A percentile compares a stretch with the other conserved stretches of the same genome.
Conservation (phyloP, 78 protist genomes). For the Emiliania huxleyi region DNA sequence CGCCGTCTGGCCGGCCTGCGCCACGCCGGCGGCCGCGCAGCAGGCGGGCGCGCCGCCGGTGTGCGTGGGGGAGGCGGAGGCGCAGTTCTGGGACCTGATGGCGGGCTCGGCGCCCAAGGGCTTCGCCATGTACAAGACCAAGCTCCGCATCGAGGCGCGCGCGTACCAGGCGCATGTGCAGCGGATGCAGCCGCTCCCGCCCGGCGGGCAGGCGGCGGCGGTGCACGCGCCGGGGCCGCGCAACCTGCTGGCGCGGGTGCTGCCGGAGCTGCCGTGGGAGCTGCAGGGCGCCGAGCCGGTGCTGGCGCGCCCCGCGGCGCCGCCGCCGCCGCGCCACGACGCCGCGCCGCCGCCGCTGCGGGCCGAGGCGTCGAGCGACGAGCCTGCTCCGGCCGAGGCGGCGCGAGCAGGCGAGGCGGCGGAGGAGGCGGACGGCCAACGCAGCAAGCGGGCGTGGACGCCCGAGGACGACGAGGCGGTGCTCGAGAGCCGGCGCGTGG, state of each 20-base stretch:
- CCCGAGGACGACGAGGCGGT: too few relatives aligned
- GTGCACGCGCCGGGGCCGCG: not conserved
- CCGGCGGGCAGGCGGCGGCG: not conserved
- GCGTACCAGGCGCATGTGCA: not conserved
- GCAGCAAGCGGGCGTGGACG: too few relatives aligned
- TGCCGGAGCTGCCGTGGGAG: not conserved
- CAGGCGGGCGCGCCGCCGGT: not conserved
- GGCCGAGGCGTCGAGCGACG: too few relatives aligned
- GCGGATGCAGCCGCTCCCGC: not conserved
- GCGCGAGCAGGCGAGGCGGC: too few relatives aligned
- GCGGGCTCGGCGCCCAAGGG: not conserved
- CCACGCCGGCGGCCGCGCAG: not conserved
- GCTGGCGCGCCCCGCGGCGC: too few relatives aligned
- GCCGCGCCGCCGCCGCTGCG: too few relatives aligned
- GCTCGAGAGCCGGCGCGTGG: too few relatives aligned
- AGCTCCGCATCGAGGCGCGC: not conserved
- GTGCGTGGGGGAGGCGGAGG: not conserved
- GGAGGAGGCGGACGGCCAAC: too few relatives aligned
- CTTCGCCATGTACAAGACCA: not conserved
- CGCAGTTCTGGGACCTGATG: not conserved
- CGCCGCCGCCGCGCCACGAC: too few relatives aligned
- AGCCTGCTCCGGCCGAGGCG: too few relatives aligned
- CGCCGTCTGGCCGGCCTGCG: not conserved
- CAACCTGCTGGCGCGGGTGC: not conserved
- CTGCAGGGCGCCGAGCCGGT: too few relatives aligned